Evolutionary conservation across 2,329 filamentous ascomycete genomes (phyloP), one percentile per base, ranked within the genome.

Genomic region (Colletotrichum siamense): DNA sequence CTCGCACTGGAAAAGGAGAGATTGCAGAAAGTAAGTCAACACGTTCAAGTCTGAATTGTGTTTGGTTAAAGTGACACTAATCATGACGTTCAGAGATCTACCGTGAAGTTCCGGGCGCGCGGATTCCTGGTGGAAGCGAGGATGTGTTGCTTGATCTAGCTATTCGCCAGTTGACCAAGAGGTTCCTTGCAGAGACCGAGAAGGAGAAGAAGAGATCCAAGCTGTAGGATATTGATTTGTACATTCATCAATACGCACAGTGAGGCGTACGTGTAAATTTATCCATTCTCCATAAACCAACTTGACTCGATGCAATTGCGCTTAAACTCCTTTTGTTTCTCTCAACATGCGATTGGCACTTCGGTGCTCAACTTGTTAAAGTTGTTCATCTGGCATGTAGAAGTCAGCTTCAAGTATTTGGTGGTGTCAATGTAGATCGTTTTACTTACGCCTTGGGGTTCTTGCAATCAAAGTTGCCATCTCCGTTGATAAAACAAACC

Each of bases 1-100:
- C 94, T 1, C 89, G 89, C 77, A 90, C 88, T 15, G 94, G 94
- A 1, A 92, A 94, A 82, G 94, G 94, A 24, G 93, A 95, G 83
- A 85, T 95, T 77, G 89, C 91, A 36, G 94, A 95, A 83, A 91
- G 93, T 91, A 86, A 88, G 90, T 91, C 15, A 24, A 4, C 44
- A 22, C n/a, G 6, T 52, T 13, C 44, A 49, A 36, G 32, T 34
- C 12, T 1, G 6, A 34, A 34, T 6, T 34, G 12, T 13, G 13
- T 6, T 34, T 13, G 32, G 32, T 32, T 3, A 32, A 32, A 6
- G 5, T 32, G 30, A 32, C 30, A 1, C 30, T 32, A 32, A 32
- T 32, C 6, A 13, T 30, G 24, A 13, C 12, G 2, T 30, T 5
- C 67, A 81, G 80, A 81, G 59, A 80, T 82, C 6, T 82, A 82